Evolutionary conservation across 208 protist species (phyloP), one percentile per base, ranked within the genome.

Genomic region (Leishmania amazonensis): DNA sequence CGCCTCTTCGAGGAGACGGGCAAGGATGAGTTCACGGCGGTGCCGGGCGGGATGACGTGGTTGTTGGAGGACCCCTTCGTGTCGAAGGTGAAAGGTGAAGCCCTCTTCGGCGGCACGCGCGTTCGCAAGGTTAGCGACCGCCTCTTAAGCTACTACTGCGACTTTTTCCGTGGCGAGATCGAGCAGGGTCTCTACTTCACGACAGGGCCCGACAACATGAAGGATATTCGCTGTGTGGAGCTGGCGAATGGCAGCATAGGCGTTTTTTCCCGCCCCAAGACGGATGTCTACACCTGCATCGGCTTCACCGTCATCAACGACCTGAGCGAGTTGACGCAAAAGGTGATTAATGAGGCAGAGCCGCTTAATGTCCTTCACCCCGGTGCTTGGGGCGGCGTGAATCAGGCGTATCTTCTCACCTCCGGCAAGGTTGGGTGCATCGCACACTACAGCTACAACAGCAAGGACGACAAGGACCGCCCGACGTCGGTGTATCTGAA

Each of bases 371-470:
- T 94, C 31, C 84, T 90, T n/a, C 88, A 92, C 71, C 58, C 83
- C 31, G 90, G 88, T 51, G 83, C 86, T 47, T 94, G 90, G 90
- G 90, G 90, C 67, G 90, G 90, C 49, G 85, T 91, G 13, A 94
- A 94, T 83, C 90, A 94, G 84, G 84, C 87, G 8, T 94, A 94
- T 67, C 84, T 94, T 38, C 85, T 94, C 24, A 85, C 86, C 49
- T 83, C 76, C 60, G 87, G 87, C 47, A 94, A 91, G 81, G 67
- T 94, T 15, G 90, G 90, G 71, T 94, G 90, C 85, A 90, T 94
- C 53, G 88, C 90, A 31, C 90, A 94, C 80, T 91, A 94, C 88
- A 91, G 90, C 75, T 94, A 92, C 80, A 87, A 89, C 81, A 79
- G 80, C 83, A 89, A 89, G 58, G 84, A 81, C 62, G 80, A 85